Evolutionary conservation across 2,329 filamentous ascomycete species (phyloP).

Genomic region (Metarhizium brunneum): DNA sequence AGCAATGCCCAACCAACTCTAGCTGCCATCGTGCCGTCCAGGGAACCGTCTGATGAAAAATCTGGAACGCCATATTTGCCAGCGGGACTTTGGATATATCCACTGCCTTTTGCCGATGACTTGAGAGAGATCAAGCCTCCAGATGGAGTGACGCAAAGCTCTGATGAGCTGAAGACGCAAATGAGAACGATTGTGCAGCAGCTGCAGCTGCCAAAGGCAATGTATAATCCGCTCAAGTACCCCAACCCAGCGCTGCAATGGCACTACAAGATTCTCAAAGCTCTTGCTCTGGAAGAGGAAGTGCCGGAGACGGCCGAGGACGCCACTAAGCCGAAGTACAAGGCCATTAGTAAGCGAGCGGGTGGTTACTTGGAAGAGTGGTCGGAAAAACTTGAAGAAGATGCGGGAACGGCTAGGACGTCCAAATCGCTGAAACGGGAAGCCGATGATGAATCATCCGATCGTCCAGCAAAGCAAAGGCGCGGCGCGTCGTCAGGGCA

Average conservation of each 20-base stretch:
- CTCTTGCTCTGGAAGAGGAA: constrained; percentile 85
- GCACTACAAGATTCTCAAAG: constrained; percentile 93
- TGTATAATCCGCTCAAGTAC: constrained; percentile 79
- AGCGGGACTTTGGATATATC: constrained; percentile 79
- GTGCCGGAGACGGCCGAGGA: constrained; percentile 66
- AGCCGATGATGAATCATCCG: constrained; percentile 31
- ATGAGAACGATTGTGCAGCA: constrained; percentile 82
- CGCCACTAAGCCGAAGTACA: constrained; percentile 73
- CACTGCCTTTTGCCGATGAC: constrained; percentile 84
- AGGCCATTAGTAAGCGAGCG: constrained; percentile 81
- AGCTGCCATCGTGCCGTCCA: constrained; percentile 72
- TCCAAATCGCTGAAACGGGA: constrained; percentile 42
- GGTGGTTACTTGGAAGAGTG: constrained; percentile 73
- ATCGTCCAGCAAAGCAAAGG: constrained; percentile 37
- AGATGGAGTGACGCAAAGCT: constrained; percentile 41
- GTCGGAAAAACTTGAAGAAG: constrained; percentile 57
- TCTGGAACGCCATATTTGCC: constrained; percentile 63
- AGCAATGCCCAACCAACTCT: constrained; percentile 71
- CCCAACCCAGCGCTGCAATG: constrained; percentile 90
- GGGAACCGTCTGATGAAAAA: constrained; percentile 53
- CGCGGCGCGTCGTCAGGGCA: constrained; percentile 26
- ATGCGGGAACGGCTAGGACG: constrained; percentile 29
- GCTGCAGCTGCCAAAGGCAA: constrained; percentile 75
- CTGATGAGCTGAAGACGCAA: constrained; percentile 64
- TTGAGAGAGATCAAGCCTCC: constrained; percentile 64